A percentile compares a stretch with the other conserved stretches of the same genome.
Evolutionary conservation across 306 rosid species (phyloP).

Genomic region (Malus asiatica): DNA sequence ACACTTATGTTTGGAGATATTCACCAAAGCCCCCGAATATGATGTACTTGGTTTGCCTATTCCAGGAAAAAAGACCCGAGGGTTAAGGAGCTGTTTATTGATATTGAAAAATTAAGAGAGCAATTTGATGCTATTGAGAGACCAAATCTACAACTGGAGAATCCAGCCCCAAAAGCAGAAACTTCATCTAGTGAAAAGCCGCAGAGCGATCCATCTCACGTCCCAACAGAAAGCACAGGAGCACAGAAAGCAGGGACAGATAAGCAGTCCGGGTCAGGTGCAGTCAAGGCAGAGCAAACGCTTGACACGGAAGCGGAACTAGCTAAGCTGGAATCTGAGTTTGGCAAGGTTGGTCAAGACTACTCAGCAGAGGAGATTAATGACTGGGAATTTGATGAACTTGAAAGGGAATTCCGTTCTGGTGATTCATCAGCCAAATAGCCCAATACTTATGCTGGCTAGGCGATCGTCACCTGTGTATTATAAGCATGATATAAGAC

Average conservation of each 20-base stretch:
- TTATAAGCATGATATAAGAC: conserved; percentile 23
- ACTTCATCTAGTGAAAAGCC: conserved; percentile 36
- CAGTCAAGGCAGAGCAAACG: conserved; percentile 34
- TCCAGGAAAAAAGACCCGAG: conserved; percentile 73
- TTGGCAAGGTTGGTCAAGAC: conserved; percentile 73
- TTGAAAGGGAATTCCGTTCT: conserved; percentile 73
- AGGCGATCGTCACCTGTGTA: conserved; percentile 17
- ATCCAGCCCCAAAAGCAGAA: conserved; percentile 47
- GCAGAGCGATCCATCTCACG: conserved; percentile 23
- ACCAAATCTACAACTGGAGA: conserved; percentile 71
- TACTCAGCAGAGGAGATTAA: conserved; percentile 73
- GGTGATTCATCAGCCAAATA: conserved; percentile 39
- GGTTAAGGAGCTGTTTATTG: conserved; percentile 68
- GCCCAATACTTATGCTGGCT: conserved; percentile 2
- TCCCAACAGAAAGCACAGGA: conserved; percentile 18
- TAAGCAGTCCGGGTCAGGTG: conserved; percentile 30
- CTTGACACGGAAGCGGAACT: conserved; percentile 73
- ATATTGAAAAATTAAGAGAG: conserved; percentile 50
- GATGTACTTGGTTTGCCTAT: conserved; percentile 10
- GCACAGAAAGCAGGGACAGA: conserved; percentile 27
- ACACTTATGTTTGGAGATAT: neutral
- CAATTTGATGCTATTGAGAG: conserved; percentile 83
- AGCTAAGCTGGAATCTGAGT: conserved; percentile 84
- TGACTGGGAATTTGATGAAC: conserved; percentile 98
- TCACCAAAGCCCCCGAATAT: neutral